Percentiles rank a stretch among this genome's conserved stretches.
These are phyloP conservation scores for Chrysanthemum lavandulifolium DNA, from an alignment of 129 eudicot genomes.

Conservation along the genomic window DNA sequence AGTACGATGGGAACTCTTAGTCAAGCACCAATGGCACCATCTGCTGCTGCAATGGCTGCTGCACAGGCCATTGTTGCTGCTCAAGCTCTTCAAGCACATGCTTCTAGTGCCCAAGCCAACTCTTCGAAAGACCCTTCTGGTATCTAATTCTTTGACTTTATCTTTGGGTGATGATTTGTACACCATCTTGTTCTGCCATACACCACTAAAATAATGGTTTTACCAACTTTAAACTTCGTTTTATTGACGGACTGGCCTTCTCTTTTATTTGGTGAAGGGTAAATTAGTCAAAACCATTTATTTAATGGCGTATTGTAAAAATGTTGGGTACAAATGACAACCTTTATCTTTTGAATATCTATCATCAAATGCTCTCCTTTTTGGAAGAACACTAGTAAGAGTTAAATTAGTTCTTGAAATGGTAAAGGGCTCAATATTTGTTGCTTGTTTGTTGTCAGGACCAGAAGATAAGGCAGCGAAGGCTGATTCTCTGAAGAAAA, in stretches of 20 bases:
- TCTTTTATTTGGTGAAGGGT: no score
- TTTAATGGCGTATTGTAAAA: no score
- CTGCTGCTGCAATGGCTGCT: conserved; percentile 99
- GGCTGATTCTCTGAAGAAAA: conserved; percentile 65
- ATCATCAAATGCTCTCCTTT: background rate
- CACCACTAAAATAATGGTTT: no score
- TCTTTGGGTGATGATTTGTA: no score
- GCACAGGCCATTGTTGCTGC: conserved; percentile 99
- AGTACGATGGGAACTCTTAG: conserved; percentile 84
- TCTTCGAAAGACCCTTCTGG: conserved; percentile 12
- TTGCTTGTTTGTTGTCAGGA: conserved; percentile 27
- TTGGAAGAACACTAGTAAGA: background rate
- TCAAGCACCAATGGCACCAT: conserved; percentile 98
- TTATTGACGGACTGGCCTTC: no score
- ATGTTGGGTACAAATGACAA: no score
- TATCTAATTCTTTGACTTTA: background rate
- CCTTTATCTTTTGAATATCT: no score
- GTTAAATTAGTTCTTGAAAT: background rate
- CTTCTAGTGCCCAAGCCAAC: conserved; percentile 28
- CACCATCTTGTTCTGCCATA: no score
- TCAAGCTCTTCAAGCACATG: conserved; percentile 97
- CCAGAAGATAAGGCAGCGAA: conserved; percentile 50
- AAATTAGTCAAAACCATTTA: no score
- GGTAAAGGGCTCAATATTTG: conserved; percentile 9
- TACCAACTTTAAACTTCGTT: no score